Evolutionary conservation across 768 basidiomycete genomes (phyloP).

Genomic region (Roridomyces roridus): DNA sequence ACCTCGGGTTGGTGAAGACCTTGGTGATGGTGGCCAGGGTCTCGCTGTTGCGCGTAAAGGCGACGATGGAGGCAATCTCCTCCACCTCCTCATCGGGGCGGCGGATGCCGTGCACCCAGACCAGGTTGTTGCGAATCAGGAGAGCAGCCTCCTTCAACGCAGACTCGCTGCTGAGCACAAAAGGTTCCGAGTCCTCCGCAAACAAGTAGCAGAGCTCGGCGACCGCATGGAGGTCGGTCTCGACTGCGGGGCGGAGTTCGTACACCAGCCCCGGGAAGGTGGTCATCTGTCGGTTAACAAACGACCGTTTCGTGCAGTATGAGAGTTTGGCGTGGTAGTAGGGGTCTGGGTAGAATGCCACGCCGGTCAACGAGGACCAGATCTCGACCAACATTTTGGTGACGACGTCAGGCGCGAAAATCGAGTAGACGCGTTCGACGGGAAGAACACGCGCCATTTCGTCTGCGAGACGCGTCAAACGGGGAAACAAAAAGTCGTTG

Average conservation of each 20-base stretch:
- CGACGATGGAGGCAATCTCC: slow-evolving; percentile 69
- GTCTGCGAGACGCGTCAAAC: slow-evolving; percentile 48
- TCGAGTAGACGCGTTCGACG: slow-evolving; percentile 60
- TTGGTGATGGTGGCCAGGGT: slow-evolving; percentile 72
- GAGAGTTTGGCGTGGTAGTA: slow-evolving; percentile 71
- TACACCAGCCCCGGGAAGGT: slow-evolving; percentile 30
- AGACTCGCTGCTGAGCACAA: slow-evolving; percentile 45
- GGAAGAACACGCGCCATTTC: slow-evolving; percentile 43
- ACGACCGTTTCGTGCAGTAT: slow-evolving; percentile 55
- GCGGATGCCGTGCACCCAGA: slow-evolving; percentile 68
- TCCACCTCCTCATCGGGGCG: slow-evolving; percentile 23
- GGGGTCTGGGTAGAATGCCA: slow-evolving; percentile 41
- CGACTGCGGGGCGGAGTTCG: slow-evolving; percentile 50
- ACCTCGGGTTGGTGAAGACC: slow-evolving; percentile 64
- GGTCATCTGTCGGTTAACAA: slow-evolving; percentile 32
- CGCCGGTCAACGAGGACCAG: slow-evolving; percentile 56
- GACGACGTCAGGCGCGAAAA: slow-evolving; percentile 62
- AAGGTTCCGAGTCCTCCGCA: slow-evolving; percentile 63
- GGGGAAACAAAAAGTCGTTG: slow-evolving; percentile 40
- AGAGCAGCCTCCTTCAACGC: slow-evolving; percentile 58
- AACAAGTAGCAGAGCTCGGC: slow-evolving; percentile 61
- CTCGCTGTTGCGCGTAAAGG: slow-evolving; percentile 66
- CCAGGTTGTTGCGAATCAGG: slow-evolving; percentile 51
- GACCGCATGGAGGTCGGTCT: slow-evolving; percentile 43
- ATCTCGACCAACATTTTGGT: slow-evolving; percentile 49